Evolutionary conservation across 306 rosid species (phyloP).

Genomic region (Abrus pulchellus): DNA sequence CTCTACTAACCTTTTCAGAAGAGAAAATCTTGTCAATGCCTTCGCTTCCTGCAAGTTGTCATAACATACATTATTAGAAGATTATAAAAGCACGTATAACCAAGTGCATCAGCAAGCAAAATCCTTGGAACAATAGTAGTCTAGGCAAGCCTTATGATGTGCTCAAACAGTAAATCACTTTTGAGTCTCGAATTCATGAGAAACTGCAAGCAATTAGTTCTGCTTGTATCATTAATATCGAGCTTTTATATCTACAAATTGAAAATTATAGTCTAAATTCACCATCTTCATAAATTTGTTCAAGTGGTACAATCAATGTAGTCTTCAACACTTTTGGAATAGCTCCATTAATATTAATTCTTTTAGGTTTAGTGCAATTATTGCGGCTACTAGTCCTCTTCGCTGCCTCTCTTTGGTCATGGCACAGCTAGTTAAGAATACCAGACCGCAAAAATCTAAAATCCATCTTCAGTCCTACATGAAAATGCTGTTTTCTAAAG

Average conservation of each 20-base stretch:
- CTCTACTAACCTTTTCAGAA: conserved; percentile 64
- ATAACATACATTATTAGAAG: conserved; percentile 37
- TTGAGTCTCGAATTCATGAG: neutral
- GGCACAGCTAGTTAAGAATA: conserved; percentile 7
- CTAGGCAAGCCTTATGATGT: neutral
- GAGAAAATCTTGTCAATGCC: conserved; percentile 88
- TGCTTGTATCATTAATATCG: neutral
- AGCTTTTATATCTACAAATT: conserved; percentile 4
- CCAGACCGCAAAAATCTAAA: conserved; percentile 24
- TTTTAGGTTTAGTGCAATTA: conserved; percentile 7
- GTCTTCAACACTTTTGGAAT: neutral
- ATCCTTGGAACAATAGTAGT: conserved; percentile 20
- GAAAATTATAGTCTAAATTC: neutral
- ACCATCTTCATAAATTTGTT: conserved; percentile 16
- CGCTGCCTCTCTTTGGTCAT: conserved; percentile 22
- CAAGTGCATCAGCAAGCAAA: conserved; percentile 6
- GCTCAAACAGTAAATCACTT: conserved; percentile 11
- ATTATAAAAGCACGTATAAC: neutral
- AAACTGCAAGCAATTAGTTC: neutral
- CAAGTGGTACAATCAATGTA: neutral
- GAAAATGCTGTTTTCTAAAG: conserved; percentile 32
- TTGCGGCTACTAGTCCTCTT: conserved; percentile 28
- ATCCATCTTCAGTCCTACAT: conserved; percentile 1
- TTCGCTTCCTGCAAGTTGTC: conserved; percentile 78
- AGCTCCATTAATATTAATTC: neutral